Evolutionary conservation across 768 basidiomycete species (phyloP), one percentile per base, ranked within the genome.

Genomic region (Leccinum subtestaceum): DNA sequence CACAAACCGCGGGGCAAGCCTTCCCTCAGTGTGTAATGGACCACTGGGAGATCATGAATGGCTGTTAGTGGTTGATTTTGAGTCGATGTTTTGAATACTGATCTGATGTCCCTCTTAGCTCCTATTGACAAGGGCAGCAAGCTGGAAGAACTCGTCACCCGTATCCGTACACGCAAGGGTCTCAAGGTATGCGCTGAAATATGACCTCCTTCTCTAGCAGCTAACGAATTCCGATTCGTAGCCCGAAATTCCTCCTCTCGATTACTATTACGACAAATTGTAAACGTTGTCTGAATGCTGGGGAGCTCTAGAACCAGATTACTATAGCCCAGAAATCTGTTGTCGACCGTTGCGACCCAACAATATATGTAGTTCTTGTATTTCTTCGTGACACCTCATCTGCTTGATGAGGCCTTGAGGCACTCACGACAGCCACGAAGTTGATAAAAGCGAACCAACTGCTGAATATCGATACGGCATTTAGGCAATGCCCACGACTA

Each of bases 1-100:
- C 86, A 73, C 88, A 89, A 52, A 98, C 97, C 45, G 85, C 84
- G 71, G 97, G 97, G 53, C 96, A 99, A 80, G 97, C 97, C 64
- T 98, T 98, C 93, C 95, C 97, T 52, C 97, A 98, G 77, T 74
- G 79, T 70, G 95, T 95, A 71, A 90, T 96, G 70, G 95, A 95
- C 71, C 93, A 95, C 75, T 94, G 92, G 91, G 89, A 93, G 70
- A 61, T 86, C 63, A 91, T 94, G 89, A 78, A 74, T 65, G 91
- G 92, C 71, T 82, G 89, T 89, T 70, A 75, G 89, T 78, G 19
- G n/a, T 52, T 40, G 11, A 43, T 40, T 53, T 4, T 13, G 53
- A 40, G 5, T 51, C 25, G 52, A 2, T 19, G 49, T 25, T 11
- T 29, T 38, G 5, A 19, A 54, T 31, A 25, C 56, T 62, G 17